Conservation (phyloP, 768 basidiomycete genomes). For the Serendipita sp. region DNA sequence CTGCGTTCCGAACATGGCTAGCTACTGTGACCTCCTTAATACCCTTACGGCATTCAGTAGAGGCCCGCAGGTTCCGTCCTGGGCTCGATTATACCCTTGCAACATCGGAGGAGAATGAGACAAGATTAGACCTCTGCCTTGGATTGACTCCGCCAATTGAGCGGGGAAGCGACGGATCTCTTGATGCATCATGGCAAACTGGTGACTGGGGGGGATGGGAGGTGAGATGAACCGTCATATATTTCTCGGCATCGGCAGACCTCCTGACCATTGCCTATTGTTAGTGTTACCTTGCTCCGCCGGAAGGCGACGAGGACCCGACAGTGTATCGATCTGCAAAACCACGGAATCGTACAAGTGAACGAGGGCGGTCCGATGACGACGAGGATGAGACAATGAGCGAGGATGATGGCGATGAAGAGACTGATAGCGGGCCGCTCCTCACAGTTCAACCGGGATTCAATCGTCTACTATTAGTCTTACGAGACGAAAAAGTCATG, state of each 20-base stretch:
- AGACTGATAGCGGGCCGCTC: slow-evolving; percentile 63
- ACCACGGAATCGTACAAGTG: slow-evolving; percentile 15
- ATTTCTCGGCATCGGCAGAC: background rate
- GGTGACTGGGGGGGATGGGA: slow-evolving; percentile 92
- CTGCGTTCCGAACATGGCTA: slow-evolving; percentile 87
- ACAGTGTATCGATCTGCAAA: slow-evolving; percentile 62
- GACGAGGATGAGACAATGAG: slow-evolving; percentile 20
- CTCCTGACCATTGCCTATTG: too few relatives aligned
- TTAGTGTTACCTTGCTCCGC: slow-evolving; percentile 88
- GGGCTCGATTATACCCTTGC: slow-evolving; percentile 93
- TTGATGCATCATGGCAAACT: slow-evolving; percentile 39
- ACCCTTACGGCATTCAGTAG: slow-evolving; percentile 53
- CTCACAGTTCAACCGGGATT: slow-evolving; percentile 79
- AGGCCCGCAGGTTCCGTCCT: slow-evolving; percentile 78
- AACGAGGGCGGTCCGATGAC: slow-evolving; percentile 10
- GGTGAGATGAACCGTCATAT: slow-evolving; percentile 26
- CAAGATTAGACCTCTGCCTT: slow-evolving; percentile 70
- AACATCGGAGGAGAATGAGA: slow-evolving; percentile 66
- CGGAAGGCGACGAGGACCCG: slow-evolving; percentile 89
- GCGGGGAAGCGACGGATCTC: slow-evolving; percentile 18
- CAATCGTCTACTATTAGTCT: slow-evolving; percentile 73
- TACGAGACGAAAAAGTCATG: slow-evolving; percentile 87
- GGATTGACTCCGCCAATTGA: slow-evolving; percentile 55
- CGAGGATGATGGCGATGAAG: slow-evolving; percentile 27
- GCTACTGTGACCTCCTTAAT: slow-evolving; percentile 52